phyloP scores from a whole-genome alignment of 495 filamentous ascomycete genomes.

The Penicillium parvum region DNA sequence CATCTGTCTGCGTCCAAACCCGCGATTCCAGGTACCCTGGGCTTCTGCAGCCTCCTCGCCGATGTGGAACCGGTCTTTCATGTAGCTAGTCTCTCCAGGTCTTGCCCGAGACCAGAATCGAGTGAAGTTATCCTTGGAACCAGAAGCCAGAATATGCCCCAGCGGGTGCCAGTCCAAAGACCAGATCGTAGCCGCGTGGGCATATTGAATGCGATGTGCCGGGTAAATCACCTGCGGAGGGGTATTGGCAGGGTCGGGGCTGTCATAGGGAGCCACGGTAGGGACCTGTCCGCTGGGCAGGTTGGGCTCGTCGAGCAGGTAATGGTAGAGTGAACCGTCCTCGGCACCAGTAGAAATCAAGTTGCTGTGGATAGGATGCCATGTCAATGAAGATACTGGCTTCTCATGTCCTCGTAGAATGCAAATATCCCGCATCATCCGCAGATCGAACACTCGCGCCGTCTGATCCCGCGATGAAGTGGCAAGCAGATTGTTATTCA shows the following conservation, averaged over 20 bases:
- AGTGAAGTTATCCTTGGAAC: conserved; percentile 93
- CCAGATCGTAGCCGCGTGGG: conserved; percentile 94
- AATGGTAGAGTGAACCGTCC: conserved; percentile 87
- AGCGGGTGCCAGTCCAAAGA: conserved; percentile 95
- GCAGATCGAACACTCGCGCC: conserved; percentile 86
- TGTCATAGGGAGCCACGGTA: conserved; percentile 77
- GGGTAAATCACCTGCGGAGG: conserved; percentile 85
- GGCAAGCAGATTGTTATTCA: conserved; percentile 76
- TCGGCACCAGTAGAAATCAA: conserved; percentile 87
- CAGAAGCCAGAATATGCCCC: conserved; percentile 95
- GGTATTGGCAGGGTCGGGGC: conserved; percentile 67
- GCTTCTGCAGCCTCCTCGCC: conserved; percentile 90
- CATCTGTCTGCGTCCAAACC: conserved; percentile 70
- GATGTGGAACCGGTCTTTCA: conserved; percentile 90
- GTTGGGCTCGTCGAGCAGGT: conserved; percentile 88
- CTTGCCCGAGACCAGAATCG: conserved; percentile 90
- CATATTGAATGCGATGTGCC: conserved; percentile 76
- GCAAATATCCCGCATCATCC: conserved; percentile 97
- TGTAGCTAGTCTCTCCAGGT: conserved; percentile 77
- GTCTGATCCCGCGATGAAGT: conserved; percentile 90
- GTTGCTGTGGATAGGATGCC: conserved; percentile 88
- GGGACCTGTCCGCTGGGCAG: conserved; percentile 62
- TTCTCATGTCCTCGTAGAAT: conserved; percentile 91
- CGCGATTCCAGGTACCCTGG: conserved; percentile 84
- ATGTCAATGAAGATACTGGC: conserved; percentile 85